A percentile compares a stretch with the other conserved stretches of the same genome.
phyloP scores from a whole-genome alignment of 2,329 filamentous ascomycete genomes.

The Aspergillus clavatus region DNA sequence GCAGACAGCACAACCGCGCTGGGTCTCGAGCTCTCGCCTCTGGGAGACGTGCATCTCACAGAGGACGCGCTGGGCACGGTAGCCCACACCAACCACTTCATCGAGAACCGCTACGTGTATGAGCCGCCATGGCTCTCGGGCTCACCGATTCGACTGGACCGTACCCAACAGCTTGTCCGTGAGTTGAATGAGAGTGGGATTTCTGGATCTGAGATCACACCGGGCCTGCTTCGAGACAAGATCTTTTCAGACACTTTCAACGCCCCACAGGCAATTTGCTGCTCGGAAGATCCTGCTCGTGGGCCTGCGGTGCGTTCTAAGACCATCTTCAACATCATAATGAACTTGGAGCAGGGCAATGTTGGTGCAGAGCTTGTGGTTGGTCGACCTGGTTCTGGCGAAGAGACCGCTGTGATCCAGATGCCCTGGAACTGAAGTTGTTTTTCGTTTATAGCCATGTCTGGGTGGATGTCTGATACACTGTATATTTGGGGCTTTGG shows the following conservation, averaged over 20 bases:
- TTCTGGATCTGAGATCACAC: conserved; percentile 18
- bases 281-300: conserved; percentile 24
- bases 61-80: conserved; percentile 32
- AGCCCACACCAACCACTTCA: conserved; percentile 45
- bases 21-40: conserved; percentile 26
- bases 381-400: conserved; percentile 25
- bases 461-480: background rate
- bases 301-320: conserved; percentile 27
- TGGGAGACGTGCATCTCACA: conserved; percentile 31
- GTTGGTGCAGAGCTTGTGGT: conserved; percentile 32
- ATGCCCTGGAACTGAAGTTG: conserved; percentile 21
- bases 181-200: conserved; percentile 20
- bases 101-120: conserved; percentile 30
- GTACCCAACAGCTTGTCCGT: conserved; percentile 21
- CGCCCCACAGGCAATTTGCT: conserved; percentile 34
- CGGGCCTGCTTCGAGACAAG: conserved; percentile 22
- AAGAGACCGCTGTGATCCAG: conserved; percentile 22
- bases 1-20: conserved; percentile 40
- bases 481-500: background rate
- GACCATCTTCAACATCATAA: conserved; percentile 37
- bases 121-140: conserved; percentile 31
- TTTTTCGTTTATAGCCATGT: background rate
- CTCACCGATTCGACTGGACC: conserved; percentile 29
- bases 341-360: conserved; percentile 24
- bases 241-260: conserved; percentile 37